Evolutionary conservation across 1,284 basidiomycete species (phyloP), one percentile per base, ranked within the genome.

Genomic region (Takashimella koratensis): DNA sequence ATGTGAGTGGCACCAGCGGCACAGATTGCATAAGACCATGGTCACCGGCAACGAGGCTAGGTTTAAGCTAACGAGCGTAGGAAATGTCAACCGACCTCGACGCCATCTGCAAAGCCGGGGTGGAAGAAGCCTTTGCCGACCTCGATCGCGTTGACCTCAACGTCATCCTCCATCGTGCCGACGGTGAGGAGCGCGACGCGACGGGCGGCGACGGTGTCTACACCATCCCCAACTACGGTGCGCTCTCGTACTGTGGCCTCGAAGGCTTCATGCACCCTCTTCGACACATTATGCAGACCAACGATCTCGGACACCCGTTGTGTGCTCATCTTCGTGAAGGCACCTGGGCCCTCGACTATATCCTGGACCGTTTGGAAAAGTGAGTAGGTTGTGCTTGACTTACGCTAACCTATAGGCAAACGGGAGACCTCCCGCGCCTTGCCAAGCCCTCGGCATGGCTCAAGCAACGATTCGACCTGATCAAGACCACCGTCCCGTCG

Each of bases 261-360:
- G 90, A 97, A 71, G 94, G 93, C 1, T 97, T 92, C 90, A 96
- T 97, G 90, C 84, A 87, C 59, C 85, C 86, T 0, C 77, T 97
- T 49, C 80, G 83, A 41, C 82, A 85, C 56, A 84, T 96, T 67
- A 92, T 93, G 83, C 79, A 80, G 57, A 82, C 84, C 67, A 97
- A 96, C 71, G 92, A 97, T 69, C 81, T 97, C 5, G 93, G 94
- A 0, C 91, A 96, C 72, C 83, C 91, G 0, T 79, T 97, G 4
- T 95, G 90, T 66, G 85, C 79, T 8, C 90, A 97, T 72, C 74
- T 97, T 52, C 82, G 94, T 55, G 81, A 87, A 45, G 93, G 94
- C 5, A 80, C 81, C 11, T 97, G 94, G 93, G 86, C 93, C 3
- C 76, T 95, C 62, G 89, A 95, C 70, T 96, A 96, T 66, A 81